Base-by-base conservation (phyloP, 208 protist species). In the Trypanosoma lewisi region DNA sequence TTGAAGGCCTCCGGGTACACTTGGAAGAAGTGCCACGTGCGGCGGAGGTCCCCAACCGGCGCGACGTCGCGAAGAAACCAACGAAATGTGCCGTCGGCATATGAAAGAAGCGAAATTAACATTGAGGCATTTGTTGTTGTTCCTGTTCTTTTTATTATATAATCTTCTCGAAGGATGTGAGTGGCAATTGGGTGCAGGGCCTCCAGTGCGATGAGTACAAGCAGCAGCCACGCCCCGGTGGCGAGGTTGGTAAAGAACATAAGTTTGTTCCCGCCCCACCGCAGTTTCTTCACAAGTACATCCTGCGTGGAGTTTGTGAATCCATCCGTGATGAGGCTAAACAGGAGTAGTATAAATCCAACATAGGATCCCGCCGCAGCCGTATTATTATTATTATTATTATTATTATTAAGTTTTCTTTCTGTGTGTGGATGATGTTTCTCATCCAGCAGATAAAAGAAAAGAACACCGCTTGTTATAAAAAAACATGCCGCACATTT, bases 221-320 rank as follows among this genome's bases (percentile, higher is more conserved):
- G 41, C 30, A 74, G 37, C 25, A 84, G 41, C 75, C 65, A 85
- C n/a, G 79, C 6, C 14, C 69, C 69, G 14, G 72, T 82, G 25
- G 70, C 60, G 2, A 81, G 7, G 67, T 92, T 95, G 11, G 76
- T 72, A 45, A 65, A 68, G 41, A 88, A 25, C 89, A 95, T 95
- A 9, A 95, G 77, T 61, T 67, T 34, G 39, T 64, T 63, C 33
- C 85, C 76, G 48, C 71, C 78, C 77, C 80, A 91, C n/a, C 58
- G 48, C 34, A 71, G 70, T 3, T 67, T 70, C 65, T 80, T 79
- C 41, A 92, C 82, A 17, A 95, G 63, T 47, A 82, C 70, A 60
- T 95, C 85, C 65, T 95, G 89, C 42, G 89, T 95, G 11, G 85
- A 82, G 76, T 89, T 89, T 6, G 80, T 90, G 62, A 86, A 91